phyloP scores from a whole-genome alignment of 1,284 basidiomycete genomes.

The Wallemia mellicola region DNA sequence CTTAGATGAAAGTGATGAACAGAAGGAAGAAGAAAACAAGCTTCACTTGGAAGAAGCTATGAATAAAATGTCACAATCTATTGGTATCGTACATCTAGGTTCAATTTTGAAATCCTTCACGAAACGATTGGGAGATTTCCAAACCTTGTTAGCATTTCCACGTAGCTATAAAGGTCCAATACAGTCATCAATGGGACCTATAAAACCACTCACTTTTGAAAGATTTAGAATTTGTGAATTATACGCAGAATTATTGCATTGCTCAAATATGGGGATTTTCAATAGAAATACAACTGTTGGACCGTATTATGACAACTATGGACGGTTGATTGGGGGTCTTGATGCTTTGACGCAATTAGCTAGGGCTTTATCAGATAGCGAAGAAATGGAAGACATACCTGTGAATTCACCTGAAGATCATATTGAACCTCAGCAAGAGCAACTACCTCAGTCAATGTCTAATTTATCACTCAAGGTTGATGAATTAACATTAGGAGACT shows the following conservation, averaged over 20 bases:
- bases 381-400: conserved; percentile 8
- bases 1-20: conserved; percentile 11
- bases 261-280: conserved; percentile 88
- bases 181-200: conserved; percentile 21
- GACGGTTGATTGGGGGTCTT: conserved; percentile 49
- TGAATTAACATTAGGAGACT: not conserved
- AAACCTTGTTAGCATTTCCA: conserved; percentile 38
- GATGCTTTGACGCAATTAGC: conserved; percentile 51
- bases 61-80: conserved; percentile 56
- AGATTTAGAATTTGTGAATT: conserved; percentile 92
- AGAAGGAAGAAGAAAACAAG: conserved; percentile 27
- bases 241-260: conserved; percentile 85
- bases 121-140: conserved; percentile 36
- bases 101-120: conserved; percentile 49
- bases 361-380: conserved; percentile 34
- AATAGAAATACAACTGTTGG: conserved; percentile 44
- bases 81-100: conserved; percentile 82
- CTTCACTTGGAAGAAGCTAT: conserved; percentile 47
- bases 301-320: conserved; percentile 44
- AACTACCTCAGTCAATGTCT: too few relatives aligned
- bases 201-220: conserved; percentile 67
- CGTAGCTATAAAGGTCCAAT: conserved; percentile 15
- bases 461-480: not conserved
- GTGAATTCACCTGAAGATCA: not conserved
- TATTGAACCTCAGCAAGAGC: too few relatives aligned